phyloP scores from a whole-genome alignment of 257 asterid species.

The Petunia axillaris region DNA sequence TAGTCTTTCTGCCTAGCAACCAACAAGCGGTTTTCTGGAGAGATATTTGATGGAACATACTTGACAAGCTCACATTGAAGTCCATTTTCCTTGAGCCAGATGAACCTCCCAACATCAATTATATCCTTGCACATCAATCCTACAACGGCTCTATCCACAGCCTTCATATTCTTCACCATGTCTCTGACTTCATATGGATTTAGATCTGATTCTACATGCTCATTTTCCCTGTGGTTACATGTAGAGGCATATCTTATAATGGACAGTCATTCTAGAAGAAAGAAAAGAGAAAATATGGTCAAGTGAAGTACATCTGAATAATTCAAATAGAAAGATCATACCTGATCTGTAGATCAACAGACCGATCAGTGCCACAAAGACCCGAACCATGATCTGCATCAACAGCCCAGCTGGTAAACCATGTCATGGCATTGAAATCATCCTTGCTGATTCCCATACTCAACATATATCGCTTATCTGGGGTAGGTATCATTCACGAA shows the following conservation, averaged over 20 bases:
- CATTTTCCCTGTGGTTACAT: neutral
- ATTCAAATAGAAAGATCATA: constrained; percentile 23
- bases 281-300: neutral
- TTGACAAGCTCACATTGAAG: constrained; percentile 64
- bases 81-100: constrained; percentile 66
- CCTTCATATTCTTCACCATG: constrained; percentile 60
- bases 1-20: constrained; percentile 46
- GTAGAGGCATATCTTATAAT: neutral
- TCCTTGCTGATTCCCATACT: constrained; percentile 72
- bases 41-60: constrained; percentile 68
- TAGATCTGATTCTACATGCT: constrained; percentile 26
- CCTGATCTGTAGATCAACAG: constrained; percentile 47
- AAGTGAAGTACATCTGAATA: neutral
- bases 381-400: constrained; percentile 86
- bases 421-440: constrained; percentile 80
- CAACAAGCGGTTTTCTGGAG: constrained; percentile 89
- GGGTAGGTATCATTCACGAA: constrained; percentile 2
- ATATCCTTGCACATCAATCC: constrained; percentile 97
- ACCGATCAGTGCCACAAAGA: constrained; percentile 43
- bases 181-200: constrained; percentile 55
- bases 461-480: constrained; percentile 71
- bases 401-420: constrained; percentile 99
- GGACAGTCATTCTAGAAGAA: neutral
- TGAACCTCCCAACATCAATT: constrained; percentile 72
- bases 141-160: constrained; percentile 64